Evolutionary conservation across 345 rosid genomes (phyloP), one percentile per base, ranked within the genome.

Genomic region (Acer negundo): DNA sequence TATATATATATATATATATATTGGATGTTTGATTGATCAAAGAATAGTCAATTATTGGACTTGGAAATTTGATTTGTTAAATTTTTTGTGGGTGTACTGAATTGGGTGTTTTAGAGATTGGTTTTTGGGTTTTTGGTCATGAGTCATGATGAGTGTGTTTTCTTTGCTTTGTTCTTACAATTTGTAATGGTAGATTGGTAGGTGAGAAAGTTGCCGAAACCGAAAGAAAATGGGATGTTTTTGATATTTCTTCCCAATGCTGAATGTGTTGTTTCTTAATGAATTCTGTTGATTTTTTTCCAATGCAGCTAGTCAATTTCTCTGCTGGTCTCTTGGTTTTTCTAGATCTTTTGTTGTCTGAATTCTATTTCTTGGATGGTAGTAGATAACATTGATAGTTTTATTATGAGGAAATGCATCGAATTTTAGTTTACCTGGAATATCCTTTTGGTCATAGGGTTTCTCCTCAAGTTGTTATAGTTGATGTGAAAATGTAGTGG

Each of bases 161-260:
- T 35, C 42, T 76, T 68, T 71, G 64, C n/a, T 81, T 77, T 47
- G 7, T 66, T 35, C 38, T 35, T 35, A 35, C 38, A 35, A 35
- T 56, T 51, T 46, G 64, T 13, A 12, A 40, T 47, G 68, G 67
- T 40, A 35, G 7, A 35, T 35, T 66, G 49, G 42, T 72, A 17
- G 46, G 55, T 40, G 62, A 8, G 63, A 31, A 69, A 67, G 13
- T 69, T 62, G 67, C 31, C 59, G 19, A 19, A 16, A 19, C 40
- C 17, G 6, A 28, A 76, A 7, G 2, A 63, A 67, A 24, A 67
- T 26, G 67, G 51, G 28, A 40, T 42, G 35, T 31, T 49, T 17
- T 68, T 40, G 15, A 10, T 3, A 46, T 42, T 46, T 63, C 19
- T 4, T 63, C 35, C 3, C 26, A n/a, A n/a, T 59, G 23, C 46